These are phyloP conservation scores for Hirsutella minnesotensis DNA, from an alignment of 2,329 filamentous ascomycete species.

Conservation along the genomic window DNA sequence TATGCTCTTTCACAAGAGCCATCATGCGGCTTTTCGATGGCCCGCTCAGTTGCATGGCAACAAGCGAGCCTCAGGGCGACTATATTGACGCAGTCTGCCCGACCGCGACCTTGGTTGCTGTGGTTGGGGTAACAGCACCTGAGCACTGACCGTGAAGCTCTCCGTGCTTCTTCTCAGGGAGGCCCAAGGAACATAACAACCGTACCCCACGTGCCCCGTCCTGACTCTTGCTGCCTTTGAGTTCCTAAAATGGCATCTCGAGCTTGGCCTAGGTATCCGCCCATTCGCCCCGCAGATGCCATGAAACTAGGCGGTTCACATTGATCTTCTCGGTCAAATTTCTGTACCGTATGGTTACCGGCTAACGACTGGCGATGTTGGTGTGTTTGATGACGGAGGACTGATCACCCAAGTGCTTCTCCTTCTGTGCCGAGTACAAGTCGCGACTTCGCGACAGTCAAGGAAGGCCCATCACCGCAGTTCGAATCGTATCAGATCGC, in stretches of 20 bases:
- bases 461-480: no score
- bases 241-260: background rate
- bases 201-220: background rate
- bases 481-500: no score
- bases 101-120: slow-evolving; percentile 1
- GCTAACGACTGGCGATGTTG: background rate
- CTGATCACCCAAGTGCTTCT: no score
- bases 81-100: slow-evolving; percentile 1
- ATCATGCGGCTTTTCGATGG: slow-evolving; percentile 6
- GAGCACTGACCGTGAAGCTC: slow-evolving; percentile 1
- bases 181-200: background rate
- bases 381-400: no score
- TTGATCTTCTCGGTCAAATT: background rate
- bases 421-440: no score
- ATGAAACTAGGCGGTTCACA: background rate
- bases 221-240: slow-evolving; percentile 1
- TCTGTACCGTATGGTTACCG: background rate
- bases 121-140: slow-evolving; percentile 1
- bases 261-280: background rate
- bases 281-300: background rate
- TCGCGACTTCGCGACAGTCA: no score
- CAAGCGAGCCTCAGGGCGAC: slow-evolving; percentile 2
- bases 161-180: slow-evolving; percentile 1
- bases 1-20: slow-evolving; percentile 5
- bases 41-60: slow-evolving; percentile 6